Conservation (phyloP, 306 rosid genomes). For the Gastrolobium villosum region DNA sequence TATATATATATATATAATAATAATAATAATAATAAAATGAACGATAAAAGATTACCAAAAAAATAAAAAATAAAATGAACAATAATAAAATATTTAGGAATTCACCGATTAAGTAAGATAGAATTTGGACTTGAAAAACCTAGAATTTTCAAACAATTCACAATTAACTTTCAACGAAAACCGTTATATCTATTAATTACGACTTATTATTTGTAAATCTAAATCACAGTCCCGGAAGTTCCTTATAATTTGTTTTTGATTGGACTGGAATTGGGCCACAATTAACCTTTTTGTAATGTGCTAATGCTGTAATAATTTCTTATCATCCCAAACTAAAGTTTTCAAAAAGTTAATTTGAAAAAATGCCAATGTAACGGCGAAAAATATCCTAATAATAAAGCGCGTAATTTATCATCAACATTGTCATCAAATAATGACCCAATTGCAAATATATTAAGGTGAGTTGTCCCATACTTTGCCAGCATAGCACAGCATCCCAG, state of each 20-base stretch:
- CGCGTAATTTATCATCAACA: background rate
- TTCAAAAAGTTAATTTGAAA: background rate
- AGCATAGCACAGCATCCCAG: constrained; percentile 39
- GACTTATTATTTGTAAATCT: background rate
- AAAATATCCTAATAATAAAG: background rate
- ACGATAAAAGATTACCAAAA: too few relatives aligned
- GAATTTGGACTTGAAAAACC: too few relatives aligned
- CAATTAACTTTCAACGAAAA: too few relatives aligned
- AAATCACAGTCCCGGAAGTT: background rate
- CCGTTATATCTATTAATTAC: background rate
- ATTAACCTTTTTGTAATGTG: background rate
- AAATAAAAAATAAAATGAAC: too few relatives aligned
- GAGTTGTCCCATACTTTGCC: constrained; percentile 60
- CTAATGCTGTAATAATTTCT: background rate
- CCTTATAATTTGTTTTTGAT: constrained; percentile 28
- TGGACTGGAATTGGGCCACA: background rate
- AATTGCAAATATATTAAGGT: constrained; percentile 59
- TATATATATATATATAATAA: too few relatives aligned
- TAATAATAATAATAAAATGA: too few relatives aligned
- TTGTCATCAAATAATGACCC: constrained; percentile 27
- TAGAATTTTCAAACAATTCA: too few relatives aligned
- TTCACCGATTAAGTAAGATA: too few relatives aligned
- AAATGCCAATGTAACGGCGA: constrained; percentile 1
- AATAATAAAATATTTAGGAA: too few relatives aligned
- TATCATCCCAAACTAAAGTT: background rate